A percentile compares a stretch with the other conserved stretches of the same genome.
These are phyloP conservation scores for Colletotrichum acutatum DNA, from an alignment of 2,329 filamentous ascomycete genomes.

Conservation along the genomic window DNA sequence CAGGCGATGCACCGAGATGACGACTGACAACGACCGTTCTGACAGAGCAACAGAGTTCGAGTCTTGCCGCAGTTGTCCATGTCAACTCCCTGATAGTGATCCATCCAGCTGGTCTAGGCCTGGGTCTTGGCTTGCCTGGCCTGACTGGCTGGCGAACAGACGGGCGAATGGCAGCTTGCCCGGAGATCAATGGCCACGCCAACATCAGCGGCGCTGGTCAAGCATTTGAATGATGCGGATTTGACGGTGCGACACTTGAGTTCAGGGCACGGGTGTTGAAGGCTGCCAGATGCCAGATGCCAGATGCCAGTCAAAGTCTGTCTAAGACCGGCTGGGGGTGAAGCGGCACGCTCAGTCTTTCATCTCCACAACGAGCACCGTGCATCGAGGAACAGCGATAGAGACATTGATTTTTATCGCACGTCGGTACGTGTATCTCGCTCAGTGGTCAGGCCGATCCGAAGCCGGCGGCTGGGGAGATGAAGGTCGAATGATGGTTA, in stretches of 20 bases:
- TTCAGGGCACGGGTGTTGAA: slow-evolving; percentile 15
- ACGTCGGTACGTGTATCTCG: slow-evolving; percentile 22
- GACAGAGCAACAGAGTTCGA: slow-evolving; percentile 26
- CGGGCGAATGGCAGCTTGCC: slow-evolving; percentile 15
- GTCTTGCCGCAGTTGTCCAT: not conserved
- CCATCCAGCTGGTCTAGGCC: slow-evolving; percentile 25
- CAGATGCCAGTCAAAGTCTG: slow-evolving; percentile 28
- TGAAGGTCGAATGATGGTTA: slow-evolving; percentile 15
- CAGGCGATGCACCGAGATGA: slow-evolving; percentile 25
- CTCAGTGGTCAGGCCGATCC: slow-evolving; percentile 11
- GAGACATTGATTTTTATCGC: slow-evolving; percentile 11
- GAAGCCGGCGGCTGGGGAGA: slow-evolving; percentile 14
- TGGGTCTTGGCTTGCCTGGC: slow-evolving; percentile 4
- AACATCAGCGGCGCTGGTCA: slow-evolving; percentile 29
- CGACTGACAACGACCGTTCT: slow-evolving; percentile 4
- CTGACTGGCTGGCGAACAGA: slow-evolving; percentile 22
- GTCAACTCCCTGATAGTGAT: slow-evolving; percentile 7
- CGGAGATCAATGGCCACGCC: not conserved
- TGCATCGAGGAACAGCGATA: slow-evolving; percentile 18
- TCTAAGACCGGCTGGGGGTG: slow-evolving; percentile 32
- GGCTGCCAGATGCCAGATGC: slow-evolving; percentile 22
- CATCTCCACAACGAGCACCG: slow-evolving; percentile 33
- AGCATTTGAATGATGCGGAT: slow-evolving; percentile 31
- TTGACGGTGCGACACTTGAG: slow-evolving; percentile 18
- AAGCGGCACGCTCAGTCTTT: slow-evolving; percentile 31